Evolutionary conservation across 2,329 filamentous ascomycete genomes (phyloP).

Genomic region (Diaporthe sp.): DNA sequence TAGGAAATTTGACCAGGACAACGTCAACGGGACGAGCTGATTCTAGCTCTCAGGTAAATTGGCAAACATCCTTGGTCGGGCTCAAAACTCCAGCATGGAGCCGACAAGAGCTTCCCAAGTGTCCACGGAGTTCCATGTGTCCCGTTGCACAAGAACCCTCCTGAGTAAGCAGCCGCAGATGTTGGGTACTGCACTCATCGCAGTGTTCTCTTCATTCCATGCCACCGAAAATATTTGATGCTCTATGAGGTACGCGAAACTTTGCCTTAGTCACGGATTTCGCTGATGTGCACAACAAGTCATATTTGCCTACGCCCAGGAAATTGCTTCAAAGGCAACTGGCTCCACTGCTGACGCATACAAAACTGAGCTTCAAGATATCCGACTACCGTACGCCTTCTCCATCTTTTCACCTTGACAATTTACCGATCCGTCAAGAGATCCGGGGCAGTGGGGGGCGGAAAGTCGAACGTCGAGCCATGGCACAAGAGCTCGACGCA

Average conservation of each 20-base stretch:
- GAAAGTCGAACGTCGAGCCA: slow-evolving; percentile 14
- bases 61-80: accelerated
- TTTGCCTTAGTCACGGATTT: too few species aligned
- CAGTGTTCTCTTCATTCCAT: slow-evolving; percentile 27
- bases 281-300: slow-evolving; percentile 4
- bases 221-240: slow-evolving; percentile 14
- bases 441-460: not conserved
- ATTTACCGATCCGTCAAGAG: not conserved
- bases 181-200: slow-evolving; percentile 28
- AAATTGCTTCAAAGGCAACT: slow-evolving; percentile 15
- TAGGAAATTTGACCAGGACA: slow-evolving; percentile 13
- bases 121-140: slow-evolving; percentile 5
- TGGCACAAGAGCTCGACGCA: slow-evolving; percentile 19
- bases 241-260: slow-evolving; percentile 5
- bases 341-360: slow-evolving; percentile 7
- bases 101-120: not conserved
- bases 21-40: not conserved
- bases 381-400: slow-evolving; percentile 3
- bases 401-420: not conserved
- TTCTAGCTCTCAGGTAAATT: not conserved
- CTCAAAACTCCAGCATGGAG: too few species aligned
- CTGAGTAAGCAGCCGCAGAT: not conserved
- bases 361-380: not conserved
- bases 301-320: slow-evolving; percentile 22
- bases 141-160: slow-evolving; percentile 15